phyloP scores from a whole-genome alignment of 441 rosid genomes.

The Jatropha multifida region DNA sequence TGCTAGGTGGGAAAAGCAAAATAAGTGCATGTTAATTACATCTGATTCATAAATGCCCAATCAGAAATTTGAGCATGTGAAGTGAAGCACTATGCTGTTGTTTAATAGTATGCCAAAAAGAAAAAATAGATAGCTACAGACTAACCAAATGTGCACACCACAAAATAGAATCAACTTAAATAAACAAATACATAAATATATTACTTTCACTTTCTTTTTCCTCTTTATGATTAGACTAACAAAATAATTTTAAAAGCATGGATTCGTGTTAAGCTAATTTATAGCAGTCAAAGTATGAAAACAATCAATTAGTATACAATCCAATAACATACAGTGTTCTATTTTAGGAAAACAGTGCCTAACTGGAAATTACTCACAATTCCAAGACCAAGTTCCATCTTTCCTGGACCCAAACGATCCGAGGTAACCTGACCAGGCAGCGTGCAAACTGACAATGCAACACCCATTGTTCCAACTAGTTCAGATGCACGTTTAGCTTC shows the following conservation, averaged over 20 bases:
- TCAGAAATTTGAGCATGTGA: conserved; percentile 14
- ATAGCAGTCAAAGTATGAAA: neutral
- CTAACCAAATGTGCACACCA: neutral
- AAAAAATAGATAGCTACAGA: neutral
- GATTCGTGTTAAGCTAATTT: neutral
- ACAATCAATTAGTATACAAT: neutral
- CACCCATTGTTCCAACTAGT: conserved; percentile 97
- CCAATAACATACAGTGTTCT: neutral
- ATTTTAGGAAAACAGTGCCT: conserved; percentile 10
- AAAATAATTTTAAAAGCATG: neutral
- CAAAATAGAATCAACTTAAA: neutral
- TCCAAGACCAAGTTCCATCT: conserved; percentile 99
- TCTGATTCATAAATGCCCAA: conserved; percentile 20
- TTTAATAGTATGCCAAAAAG: neutral
- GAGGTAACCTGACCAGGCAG: conserved; percentile 89
- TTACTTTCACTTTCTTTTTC: neutral
- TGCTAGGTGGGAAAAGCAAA: conserved; percentile 50
- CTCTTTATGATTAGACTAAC: neutral
- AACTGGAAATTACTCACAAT: conserved; percentile 59
- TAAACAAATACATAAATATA: neutral
- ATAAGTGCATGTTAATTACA: conserved; percentile 15
- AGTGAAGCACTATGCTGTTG: neutral
- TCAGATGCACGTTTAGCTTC: conserved; percentile 87
- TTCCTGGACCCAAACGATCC: conserved; percentile 90
- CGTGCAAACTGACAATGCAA: conserved; percentile 93